Evolutionary conservation across 2,329 filamentous ascomycete genomes (phyloP).

Genomic region (Exophiala sideris): DNA sequence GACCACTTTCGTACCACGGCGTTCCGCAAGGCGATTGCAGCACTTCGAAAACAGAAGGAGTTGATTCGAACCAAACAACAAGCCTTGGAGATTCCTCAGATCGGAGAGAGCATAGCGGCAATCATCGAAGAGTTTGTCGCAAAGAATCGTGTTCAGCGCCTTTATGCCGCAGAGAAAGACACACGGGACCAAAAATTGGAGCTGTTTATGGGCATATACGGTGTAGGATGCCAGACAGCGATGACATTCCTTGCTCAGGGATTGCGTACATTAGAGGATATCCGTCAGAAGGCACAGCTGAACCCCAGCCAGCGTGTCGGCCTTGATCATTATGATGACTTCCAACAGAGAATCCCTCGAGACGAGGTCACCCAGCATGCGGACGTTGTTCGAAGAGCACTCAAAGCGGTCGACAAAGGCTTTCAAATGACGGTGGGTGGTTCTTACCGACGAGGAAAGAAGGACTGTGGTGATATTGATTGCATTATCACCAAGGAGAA

Average conservation of each 20-base stretch:
- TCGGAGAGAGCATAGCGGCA: slow-evolving; percentile 69
- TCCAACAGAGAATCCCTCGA: slow-evolving; percentile 74
- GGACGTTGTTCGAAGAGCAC: slow-evolving; percentile 57
- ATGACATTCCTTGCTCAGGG: slow-evolving; percentile 74
- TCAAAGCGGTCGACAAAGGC: slow-evolving; percentile 57
- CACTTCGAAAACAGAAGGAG: slow-evolving; percentile 61
- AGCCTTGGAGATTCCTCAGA: slow-evolving; percentile 63
- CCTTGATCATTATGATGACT: slow-evolving; percentile 74
- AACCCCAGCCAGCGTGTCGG: slow-evolving; percentile 70
- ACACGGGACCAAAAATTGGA: slow-evolving; percentile 63
- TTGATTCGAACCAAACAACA: slow-evolving; percentile 68
- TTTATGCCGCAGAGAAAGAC: slow-evolving; percentile 68
- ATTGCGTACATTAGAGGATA: slow-evolving; percentile 68
- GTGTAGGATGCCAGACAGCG: slow-evolving; percentile 68
- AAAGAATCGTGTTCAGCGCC: slow-evolving; percentile 66
- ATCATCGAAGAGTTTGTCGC: slow-evolving; percentile 88
- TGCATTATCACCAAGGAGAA: slow-evolving; percentile 71
- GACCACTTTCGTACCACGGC: slow-evolving; percentile 74
- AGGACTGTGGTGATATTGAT: slow-evolving; percentile 77
- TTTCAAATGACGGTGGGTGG: slow-evolving; percentile 75
- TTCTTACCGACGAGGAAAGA: slow-evolving; percentile 77
- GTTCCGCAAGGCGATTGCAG: slow-evolving; percentile 75
- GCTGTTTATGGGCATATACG: slow-evolving; percentile 74
- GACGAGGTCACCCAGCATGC: slow-evolving; percentile 70
- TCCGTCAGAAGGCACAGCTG: slow-evolving; percentile 60